Evolutionary conservation across 2,329 filamentous ascomycete genomes (phyloP), one percentile per base, ranked within the genome.

Genomic region (Cercospora sesami): DNA sequence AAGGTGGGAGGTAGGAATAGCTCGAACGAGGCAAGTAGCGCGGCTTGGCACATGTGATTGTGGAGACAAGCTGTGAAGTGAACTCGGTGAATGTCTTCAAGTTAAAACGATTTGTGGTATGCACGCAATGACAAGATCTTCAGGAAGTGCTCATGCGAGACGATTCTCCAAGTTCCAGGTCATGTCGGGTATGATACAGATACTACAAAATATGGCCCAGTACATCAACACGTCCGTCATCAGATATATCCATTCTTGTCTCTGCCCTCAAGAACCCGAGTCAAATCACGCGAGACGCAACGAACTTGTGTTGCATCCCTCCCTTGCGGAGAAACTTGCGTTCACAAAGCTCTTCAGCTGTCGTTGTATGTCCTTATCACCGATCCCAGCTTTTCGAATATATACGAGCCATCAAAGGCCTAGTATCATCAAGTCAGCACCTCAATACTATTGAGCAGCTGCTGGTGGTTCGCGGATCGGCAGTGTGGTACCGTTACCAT

Each of bases 401-500:
- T 58, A 7, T 58, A 30, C 16, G 30, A 30, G 53, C 53, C 53
- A 21, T 33, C n/a, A 58, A 12, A 30, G 30, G 53, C 53, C 23
- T 58, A 31, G 26, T 26, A 31, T n/a, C 53, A 21, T 58, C 53
- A 31, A 9, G 53, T 58, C 33, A 61, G 59, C 59, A 30, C 16
- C 23, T 66, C 48, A 66, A 45, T 51, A 16, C 33, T 58, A 64
- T 48, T 65, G 66, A 28, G 42, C 61, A 30, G 33, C 30, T 23
- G 59, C 30, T 23, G 59, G 59, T 23, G 36, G 33, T 23, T 65
- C 68, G 28, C 69, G 65, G n/a, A 69, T 62, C 5, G 69, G 69
- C 36, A 71, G 58, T 26, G 68, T 66, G 33, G 71, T 67, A 66
- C 70, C 72, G 65, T 73, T 71, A 28, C 70, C 72, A 55, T 73